Evolutionary conservation across 2,329 filamentous ascomycete genomes (phyloP).

Genomic region (Tolypocladium tundrense): DNA sequence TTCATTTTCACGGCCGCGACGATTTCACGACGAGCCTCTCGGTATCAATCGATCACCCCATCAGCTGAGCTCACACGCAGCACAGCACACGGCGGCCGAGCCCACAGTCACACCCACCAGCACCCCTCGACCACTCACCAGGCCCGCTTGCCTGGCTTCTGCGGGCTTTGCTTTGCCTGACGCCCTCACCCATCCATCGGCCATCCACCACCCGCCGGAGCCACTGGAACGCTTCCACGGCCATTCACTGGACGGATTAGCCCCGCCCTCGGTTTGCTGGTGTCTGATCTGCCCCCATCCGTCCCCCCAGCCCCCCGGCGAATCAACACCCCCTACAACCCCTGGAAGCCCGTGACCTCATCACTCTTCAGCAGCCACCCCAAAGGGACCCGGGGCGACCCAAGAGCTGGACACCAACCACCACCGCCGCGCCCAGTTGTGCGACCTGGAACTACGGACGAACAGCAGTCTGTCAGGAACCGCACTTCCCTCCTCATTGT

Average conservation of each 20-base stretch:
- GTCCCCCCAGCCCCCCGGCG: not conserved
- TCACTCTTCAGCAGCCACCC: conserved; percentile 8
- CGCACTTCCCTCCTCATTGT: not conserved
- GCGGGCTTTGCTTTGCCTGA: not conserved
- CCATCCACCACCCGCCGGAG: not conserved
- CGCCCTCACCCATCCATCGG: not conserved
- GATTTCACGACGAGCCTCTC: not conserved
- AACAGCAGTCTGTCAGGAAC: not conserved
- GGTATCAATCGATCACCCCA: not conserved
- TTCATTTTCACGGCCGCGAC: not conserved
- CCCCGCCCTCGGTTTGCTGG: conserved; percentile 2
- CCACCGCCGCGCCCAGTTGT: conserved; percentile 1
- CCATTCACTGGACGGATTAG: conserved; percentile 2
- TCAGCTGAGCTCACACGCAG: conserved; percentile 1
- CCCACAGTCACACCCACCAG: not conserved
- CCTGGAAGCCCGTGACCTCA: conserved; percentile 15
- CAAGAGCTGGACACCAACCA: conserved; percentile 4
- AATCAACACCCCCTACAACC: conserved; percentile 1
- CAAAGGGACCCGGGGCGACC: not conserved
- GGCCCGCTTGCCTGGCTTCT: not conserved
- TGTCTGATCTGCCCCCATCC: conserved; percentile 3
- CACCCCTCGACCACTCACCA: not conserved
- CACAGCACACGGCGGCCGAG: not conserved
- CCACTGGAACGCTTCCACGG: not conserved
- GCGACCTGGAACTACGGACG: conserved; percentile 1